Evolutionary conservation across 345 rosid species (phyloP).

Genomic region (Cochlearia excelsa): DNA sequence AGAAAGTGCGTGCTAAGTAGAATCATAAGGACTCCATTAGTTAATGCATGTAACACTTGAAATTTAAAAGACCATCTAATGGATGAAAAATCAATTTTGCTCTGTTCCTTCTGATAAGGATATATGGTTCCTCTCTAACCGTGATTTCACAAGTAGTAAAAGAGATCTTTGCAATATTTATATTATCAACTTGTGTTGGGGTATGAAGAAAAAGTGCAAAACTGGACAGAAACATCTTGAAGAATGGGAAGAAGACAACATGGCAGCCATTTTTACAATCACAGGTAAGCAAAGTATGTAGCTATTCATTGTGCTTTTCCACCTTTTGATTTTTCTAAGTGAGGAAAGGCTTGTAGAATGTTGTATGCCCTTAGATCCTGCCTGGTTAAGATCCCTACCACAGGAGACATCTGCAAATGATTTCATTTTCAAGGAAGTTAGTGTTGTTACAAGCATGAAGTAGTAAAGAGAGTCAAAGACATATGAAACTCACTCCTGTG

Average conservation of each 20-base stretch:
- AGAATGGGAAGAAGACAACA: slow-evolving; percentile 22
- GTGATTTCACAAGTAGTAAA: slow-evolving; percentile 18
- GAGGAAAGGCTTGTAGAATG: slow-evolving; percentile 71
- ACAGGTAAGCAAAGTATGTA: slow-evolving; percentile 20
- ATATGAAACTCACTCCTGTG: slow-evolving; percentile 54
- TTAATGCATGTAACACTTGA: slow-evolving; percentile 21
- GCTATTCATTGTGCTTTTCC: slow-evolving; percentile 34
- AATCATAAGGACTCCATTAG: slow-evolving; percentile 15
- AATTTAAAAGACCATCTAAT: slow-evolving; percentile 17
- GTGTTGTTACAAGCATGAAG: neutral
- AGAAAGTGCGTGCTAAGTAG: slow-evolving; percentile 38
- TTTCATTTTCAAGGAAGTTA: slow-evolving; percentile 10
- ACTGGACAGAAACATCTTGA: slow-evolving; percentile 33
- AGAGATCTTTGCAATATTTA: slow-evolving; percentile 17
- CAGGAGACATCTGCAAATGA: slow-evolving; percentile 56
- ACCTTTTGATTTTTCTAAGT: slow-evolving; percentile 47
- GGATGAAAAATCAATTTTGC: slow-evolving; percentile 28
- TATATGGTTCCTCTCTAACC: slow-evolving; percentile 7
- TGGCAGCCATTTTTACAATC: slow-evolving; percentile 1
- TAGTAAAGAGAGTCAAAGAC: slow-evolving; percentile 8
- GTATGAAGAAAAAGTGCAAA: slow-evolving; percentile 41
- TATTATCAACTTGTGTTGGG: slow-evolving; percentile 19
- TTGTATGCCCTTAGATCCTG: slow-evolving; percentile 74
- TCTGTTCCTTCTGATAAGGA: slow-evolving; percentile 19
- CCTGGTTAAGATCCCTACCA: slow-evolving; percentile 74